Conservation (phyloP, 805 yeast species). For the Candida chauliodis region DNA sequence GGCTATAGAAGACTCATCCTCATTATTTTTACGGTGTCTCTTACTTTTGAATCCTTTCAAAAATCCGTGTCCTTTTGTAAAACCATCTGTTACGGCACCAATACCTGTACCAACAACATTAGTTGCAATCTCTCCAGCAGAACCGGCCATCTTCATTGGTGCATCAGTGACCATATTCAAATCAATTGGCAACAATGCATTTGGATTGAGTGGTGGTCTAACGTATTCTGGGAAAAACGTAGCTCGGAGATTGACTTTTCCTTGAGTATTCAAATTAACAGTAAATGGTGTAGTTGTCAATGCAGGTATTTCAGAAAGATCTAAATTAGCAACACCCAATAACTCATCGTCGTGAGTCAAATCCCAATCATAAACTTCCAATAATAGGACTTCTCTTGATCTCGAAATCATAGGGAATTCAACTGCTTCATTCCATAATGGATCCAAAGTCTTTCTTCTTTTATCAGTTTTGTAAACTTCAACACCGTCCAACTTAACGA, state of each 20-base stretch:
- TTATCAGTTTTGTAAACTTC: conserved; percentile 56
- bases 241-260: conserved; percentile 51
- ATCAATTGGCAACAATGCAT: conserved; percentile 29
- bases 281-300: conserved; percentile 42
- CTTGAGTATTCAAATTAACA: conserved; percentile 60
- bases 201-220: conserved; percentile 52
- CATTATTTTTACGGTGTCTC: conserved; percentile 3
- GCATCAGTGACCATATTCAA: conserved; percentile 39
- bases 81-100: conserved; percentile 5
- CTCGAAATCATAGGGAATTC: conserved; percentile 62
- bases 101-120: conserved; percentile 8
- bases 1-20: not conserved
- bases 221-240: conserved; percentile 62
- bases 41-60: conserved; percentile 5
- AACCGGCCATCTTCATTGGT: conserved; percentile 45
- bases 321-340: conserved; percentile 51
- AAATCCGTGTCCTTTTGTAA: conserved; percentile 7
- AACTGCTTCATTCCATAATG: conserved; percentile 71
- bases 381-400: conserved; percentile 44
- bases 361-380: conserved; percentile 74
- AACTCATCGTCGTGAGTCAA: conserved; percentile 65
- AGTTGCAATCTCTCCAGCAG: conserved; percentile 36
- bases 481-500: conserved; percentile 50
- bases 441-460: conserved; percentile 64
- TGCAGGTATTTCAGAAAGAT: conserved; percentile 48